Base-by-base conservation (phyloP, 106 monocot species). In the Dactylorhiza incarnata region DNA sequence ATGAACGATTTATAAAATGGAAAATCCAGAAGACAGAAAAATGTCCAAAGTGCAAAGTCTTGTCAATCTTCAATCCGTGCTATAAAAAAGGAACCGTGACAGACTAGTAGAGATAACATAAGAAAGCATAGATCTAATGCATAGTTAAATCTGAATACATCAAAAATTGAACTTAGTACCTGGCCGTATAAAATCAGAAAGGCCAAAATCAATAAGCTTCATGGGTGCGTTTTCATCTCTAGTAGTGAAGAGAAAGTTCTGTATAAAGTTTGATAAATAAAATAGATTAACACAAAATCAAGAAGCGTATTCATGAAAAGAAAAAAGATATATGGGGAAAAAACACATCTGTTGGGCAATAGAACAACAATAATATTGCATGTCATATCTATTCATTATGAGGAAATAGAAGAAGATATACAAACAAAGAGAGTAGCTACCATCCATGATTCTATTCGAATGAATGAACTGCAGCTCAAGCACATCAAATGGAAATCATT, bases 131-230 rank as follows among this genome's bases (percentile, higher is more conserved):
- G 24, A 65, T 24, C 65, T 26, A 58, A 58, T 58, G 19, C 19
- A 58, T 58, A 58, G 19, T 58, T 17, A 17, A 15, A 62, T 22
- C 61, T 23, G 23, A 62, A 9, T 62, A 22, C 23, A 62, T 23
- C 23, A 62, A 13, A 22, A 62, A 24, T 0, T 22, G n/a, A 69
- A 69, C 45, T 16, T 46, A 11, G 49, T 74, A 83, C 83, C 83
- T 78, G 83, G 83, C 74, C 74, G 69, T 45, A 75, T 78, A 51
- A 78, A 83, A 79, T 83, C 83, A 29, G 83, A 83, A 68, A 83
- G 78, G 9, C 83, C 83, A 71, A 83, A 83, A 75, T 83, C 83
- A 74, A 83, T 83, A 45, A 78, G 53, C 83, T 83, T 83, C 83
- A 83, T 78, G n/a, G 61, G 68, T 74, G 78, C 13, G 52, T 78